phyloP scores from a whole-genome alignment of 2,329 filamentous ascomycete genomes.

The Alternaria sp. region DNA sequence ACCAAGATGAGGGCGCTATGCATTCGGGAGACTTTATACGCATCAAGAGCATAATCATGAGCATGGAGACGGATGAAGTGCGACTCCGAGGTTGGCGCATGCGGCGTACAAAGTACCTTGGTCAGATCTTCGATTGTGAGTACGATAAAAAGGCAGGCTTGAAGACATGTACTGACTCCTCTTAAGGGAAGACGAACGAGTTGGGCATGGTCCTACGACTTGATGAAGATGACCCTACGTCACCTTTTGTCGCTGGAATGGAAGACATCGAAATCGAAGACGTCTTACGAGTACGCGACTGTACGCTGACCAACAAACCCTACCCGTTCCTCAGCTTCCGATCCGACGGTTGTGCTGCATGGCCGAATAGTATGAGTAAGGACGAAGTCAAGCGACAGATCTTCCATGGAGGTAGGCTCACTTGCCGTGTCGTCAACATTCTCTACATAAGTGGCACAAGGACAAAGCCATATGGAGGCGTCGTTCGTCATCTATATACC shows the following conservation, averaged over 20 bases:
- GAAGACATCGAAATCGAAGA: constrained; percentile 1
- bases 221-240: neutral
- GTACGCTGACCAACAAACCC: constrained; percentile 1
- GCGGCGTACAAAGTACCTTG: constrained; percentile 22
- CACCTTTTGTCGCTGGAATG: neutral
- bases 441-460: neutral
- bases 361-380: neutral
- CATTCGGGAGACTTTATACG: constrained; percentile 32
- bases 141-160: neutral
- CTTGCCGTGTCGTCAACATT: constrained; percentile 1
- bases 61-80: constrained; percentile 22
- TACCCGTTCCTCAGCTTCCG: constrained; percentile 2
- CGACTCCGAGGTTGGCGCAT: constrained; percentile 27
- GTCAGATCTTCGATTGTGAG: constrained; percentile 26
- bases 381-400: neutral
- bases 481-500: constrained; percentile 5
- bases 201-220: constrained; percentile 6
- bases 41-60: constrained; percentile 22
- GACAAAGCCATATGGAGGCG: constrained; percentile 5
- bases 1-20: neutral
- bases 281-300: neutral
- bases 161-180: neutral
- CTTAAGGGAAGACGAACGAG: constrained; percentile 22
- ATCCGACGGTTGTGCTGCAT: neutral
- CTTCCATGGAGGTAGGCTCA: constrained; percentile 1